Evolutionary conservation across 1,284 basidiomycete genomes (phyloP).

Genomic region (Cryptococcus wingfieldii): DNA sequence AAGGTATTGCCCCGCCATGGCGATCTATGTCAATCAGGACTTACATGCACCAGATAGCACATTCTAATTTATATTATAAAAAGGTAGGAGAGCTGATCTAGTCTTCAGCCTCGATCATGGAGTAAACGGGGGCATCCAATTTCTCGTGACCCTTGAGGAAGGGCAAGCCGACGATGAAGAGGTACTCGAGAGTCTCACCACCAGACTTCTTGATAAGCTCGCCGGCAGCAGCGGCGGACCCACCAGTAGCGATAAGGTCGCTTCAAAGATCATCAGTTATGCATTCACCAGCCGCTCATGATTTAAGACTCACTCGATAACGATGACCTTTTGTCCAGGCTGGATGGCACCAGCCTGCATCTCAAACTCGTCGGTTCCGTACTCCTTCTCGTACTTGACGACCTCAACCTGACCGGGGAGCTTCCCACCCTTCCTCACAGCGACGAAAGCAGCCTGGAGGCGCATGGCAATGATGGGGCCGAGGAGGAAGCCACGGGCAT

Average conservation of each 20-base stretch:
- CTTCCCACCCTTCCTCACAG: constrained; percentile 91
- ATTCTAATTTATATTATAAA: no score
- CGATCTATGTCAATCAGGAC: no score
- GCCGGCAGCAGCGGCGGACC: constrained; percentile 90
- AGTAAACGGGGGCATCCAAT: constrained; percentile 82
- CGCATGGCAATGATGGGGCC: constrained; percentile 89
- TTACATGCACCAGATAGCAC: no score
- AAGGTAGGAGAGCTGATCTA: constrained; percentile 35
- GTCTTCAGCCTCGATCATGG: constrained; percentile 72
- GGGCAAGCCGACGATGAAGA: constrained; percentile 87
- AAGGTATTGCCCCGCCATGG: no score
- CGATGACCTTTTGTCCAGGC: constrained; percentile 75
- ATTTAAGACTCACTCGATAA: constrained; percentile 62
- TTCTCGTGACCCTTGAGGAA: constrained; percentile 75
- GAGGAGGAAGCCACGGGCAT: constrained; percentile 93
- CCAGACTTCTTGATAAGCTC: constrained; percentile 80
- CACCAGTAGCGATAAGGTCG: constrained; percentile 95
- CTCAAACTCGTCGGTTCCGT: constrained; percentile 85
- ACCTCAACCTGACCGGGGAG: constrained; percentile 79
- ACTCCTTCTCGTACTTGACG: constrained; percentile 88
- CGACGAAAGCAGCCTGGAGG: constrained; percentile 91
- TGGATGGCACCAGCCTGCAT: constrained; percentile 86
- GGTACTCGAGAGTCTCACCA: constrained; percentile 81
- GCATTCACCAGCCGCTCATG: not conserved
- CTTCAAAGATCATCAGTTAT: constrained; percentile 15